Conservation (phyloP, 169 alveolate genomes). For the Eimeria sp. region DNA sequence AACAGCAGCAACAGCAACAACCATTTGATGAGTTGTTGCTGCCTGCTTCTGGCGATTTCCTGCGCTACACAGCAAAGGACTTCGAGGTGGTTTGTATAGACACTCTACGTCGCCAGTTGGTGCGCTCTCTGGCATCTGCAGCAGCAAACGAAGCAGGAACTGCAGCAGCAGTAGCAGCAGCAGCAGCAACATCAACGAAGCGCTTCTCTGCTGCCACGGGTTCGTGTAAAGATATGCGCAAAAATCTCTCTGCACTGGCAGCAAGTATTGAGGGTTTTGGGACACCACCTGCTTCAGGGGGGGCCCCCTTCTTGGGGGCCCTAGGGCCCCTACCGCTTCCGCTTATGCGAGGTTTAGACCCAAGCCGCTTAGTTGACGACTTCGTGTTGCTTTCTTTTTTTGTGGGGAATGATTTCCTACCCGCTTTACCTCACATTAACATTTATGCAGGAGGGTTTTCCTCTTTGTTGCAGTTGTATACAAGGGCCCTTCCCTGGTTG, state of each 20-base stretch:
- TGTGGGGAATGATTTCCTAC: slow-evolving; percentile 98
- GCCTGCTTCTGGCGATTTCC: slow-evolving; percentile 57
- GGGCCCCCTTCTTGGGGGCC: background rate
- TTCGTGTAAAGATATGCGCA: background rate
- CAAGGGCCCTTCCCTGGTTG: slow-evolving; percentile 58
- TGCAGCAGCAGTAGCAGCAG: slow-evolving; percentile 40
- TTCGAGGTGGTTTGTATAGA: slow-evolving; percentile 78
- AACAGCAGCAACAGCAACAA: slow-evolving; percentile 5
- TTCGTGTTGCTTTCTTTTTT: slow-evolving; percentile 95
- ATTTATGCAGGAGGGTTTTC: slow-evolving; percentile 67
- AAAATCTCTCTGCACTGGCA: background rate
- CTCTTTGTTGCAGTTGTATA: slow-evolving; percentile 33
- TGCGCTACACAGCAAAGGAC: slow-evolving; percentile 70
- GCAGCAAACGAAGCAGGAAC: slow-evolving; percentile 22
- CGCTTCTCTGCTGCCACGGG: background rate
- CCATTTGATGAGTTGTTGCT: background rate
- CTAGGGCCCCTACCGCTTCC: background rate
- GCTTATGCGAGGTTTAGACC: slow-evolving; percentile 89
- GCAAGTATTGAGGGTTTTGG: background rate
- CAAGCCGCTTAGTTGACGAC: slow-evolving; percentile 96
- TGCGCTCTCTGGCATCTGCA: background rate
- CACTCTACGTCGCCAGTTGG: slow-evolving; percentile 44
- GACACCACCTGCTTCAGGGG: background rate
- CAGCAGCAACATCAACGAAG: slow-evolving; percentile 26
- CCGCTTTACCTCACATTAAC: slow-evolving; percentile 96